A percentile compares a stretch with the other conserved stretches of the same genome.
Conservation (phyloP, 73 alveolate genomes). For the Tetrahymena thermophila region DNA sequence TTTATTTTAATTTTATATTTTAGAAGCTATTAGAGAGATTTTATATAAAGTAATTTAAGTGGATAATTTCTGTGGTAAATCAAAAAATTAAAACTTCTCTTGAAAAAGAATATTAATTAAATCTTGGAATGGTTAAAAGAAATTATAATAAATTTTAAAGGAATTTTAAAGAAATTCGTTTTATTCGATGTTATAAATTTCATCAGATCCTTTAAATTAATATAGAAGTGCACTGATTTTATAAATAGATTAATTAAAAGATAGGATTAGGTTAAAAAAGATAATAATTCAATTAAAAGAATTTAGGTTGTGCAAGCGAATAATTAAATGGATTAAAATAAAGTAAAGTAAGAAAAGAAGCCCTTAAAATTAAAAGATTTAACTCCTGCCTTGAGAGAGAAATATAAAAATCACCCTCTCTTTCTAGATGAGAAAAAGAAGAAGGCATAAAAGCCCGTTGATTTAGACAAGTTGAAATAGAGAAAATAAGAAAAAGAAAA, state of each 20-base stretch:
- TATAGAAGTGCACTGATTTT: neutral
- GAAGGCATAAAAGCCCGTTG: slow-evolving; percentile 8
- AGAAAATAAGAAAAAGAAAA: slow-evolving; percentile 33
- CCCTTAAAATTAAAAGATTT: neutral
- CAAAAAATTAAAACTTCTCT: neutral
- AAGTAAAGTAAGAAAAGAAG: neutral
- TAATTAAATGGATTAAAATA: neutral
- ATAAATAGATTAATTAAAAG: neutral
- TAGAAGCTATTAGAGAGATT: neutral
- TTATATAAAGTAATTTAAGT: neutral
- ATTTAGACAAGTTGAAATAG: slow-evolving; percentile 33
- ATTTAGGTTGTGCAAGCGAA: neutral
- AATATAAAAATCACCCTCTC: neutral
- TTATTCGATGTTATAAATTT: neutral
- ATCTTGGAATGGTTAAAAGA: neutral
- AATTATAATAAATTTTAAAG: neutral
- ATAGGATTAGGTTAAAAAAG: neutral
- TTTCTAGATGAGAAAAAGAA: neutral
- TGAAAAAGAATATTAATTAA: neutral
- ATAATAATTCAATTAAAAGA: neutral
- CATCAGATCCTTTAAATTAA: neutral
- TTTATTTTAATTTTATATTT: too few species aligned
- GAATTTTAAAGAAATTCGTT: neutral
- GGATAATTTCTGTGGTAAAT: neutral
- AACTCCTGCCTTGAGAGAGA: neutral